A percentile compares a stretch with the other conserved stretches of the same genome.
Evolutionary conservation across 805 yeast genomes (phyloP).

Genomic region (Candida takata): DNA sequence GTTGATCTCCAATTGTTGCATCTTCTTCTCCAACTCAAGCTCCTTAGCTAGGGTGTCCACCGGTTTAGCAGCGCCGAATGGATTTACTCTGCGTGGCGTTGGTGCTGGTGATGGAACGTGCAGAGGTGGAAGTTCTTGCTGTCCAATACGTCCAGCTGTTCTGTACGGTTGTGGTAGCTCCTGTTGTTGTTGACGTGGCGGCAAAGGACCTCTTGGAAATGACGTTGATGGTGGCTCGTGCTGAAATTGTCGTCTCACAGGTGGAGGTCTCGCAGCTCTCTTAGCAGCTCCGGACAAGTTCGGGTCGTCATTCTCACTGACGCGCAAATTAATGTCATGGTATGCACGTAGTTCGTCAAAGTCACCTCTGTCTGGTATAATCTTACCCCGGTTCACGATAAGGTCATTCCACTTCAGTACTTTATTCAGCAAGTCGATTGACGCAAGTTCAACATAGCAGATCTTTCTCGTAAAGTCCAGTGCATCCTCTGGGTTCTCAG

Average conservation of each 20-base stretch:
- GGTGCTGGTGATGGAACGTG: slow-evolving; percentile 18
- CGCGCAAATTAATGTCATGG: slow-evolving; percentile 18
- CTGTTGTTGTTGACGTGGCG: not conserved
- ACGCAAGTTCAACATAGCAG: slow-evolving; percentile 54
- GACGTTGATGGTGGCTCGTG: too few species aligned
- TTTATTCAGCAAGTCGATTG: slow-evolving; percentile 45
- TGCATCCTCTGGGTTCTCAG: slow-evolving; percentile 12
- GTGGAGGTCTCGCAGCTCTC: slow-evolving; percentile 2
- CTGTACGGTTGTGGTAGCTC: not conserved
- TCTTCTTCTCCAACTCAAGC: slow-evolving; percentile 50
- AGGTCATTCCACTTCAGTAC: slow-evolving; percentile 60
- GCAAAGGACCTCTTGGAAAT: too few species aligned
- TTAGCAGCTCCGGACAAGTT: slow-evolving; percentile 1
- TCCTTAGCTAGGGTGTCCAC: slow-evolving; percentile 67
- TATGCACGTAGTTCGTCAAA: slow-evolving; percentile 20
- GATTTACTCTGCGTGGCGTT: slow-evolving; percentile 43
- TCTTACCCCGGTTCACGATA: slow-evolving; percentile 31
- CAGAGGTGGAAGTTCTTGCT: slow-evolving; percentile 13
- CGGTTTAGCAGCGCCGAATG: slow-evolving; percentile 83
- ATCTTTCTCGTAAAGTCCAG: slow-evolving; percentile 40
- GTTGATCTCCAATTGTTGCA: slow-evolving; percentile 37
- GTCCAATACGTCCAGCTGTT: slow-evolving; percentile 2
- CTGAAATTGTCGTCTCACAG: not conserved
- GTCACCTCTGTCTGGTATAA: slow-evolving; percentile 19
- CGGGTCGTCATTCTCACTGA: slow-evolving; percentile 20